phyloP scores from a whole-genome alignment of 805 yeast genomes.

The Schwanniomyces pseudopolymorphus region DNA sequence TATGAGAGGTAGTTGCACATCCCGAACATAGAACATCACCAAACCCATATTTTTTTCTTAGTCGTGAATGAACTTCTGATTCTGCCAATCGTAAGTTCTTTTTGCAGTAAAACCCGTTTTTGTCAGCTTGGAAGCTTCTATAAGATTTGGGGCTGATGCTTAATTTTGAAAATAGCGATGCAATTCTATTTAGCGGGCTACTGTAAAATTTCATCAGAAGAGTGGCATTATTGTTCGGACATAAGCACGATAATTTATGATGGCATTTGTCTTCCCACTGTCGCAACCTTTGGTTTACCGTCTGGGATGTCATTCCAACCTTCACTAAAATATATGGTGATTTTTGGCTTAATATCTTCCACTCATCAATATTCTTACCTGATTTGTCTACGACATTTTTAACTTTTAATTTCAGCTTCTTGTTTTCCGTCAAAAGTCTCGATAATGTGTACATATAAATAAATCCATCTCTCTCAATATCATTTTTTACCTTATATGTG shows the following conservation, averaged over 20 bases:
- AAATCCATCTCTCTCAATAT: slow-evolving; percentile 28
- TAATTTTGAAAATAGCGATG: slow-evolving; percentile 5
- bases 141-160: slow-evolving; percentile 3
- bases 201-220: background rate
- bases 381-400: slow-evolving; percentile 25
- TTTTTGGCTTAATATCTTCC: slow-evolving; percentile 35
- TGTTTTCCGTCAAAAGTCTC: slow-evolving; percentile 29
- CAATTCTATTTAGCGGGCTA: background rate
- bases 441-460: slow-evolving; percentile 52
- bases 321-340: slow-evolving; percentile 44
- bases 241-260: slow-evolving; percentile 41
- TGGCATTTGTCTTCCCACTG: slow-evolving; percentile 57
- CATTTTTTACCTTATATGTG: background rate
- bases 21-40: slow-evolving; percentile 51
- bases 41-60: slow-evolving; percentile 42
- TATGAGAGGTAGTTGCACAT: slow-evolving; percentile 33
- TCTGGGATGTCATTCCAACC: slow-evolving; percentile 54
- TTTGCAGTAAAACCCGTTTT: slow-evolving; percentile 36
- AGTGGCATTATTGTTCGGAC: slow-evolving; percentile 23
- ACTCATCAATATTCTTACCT: slow-evolving; percentile 18
- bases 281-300: slow-evolving; percentile 38
- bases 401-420: slow-evolving; percentile 39
- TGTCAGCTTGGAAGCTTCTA: slow-evolving; percentile 17
- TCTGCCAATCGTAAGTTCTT: slow-evolving; percentile 38
- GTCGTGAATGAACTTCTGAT: slow-evolving; percentile 35